Conservation (phyloP, 192 early-diverging fungal genomes). For the Chytriomyces hyalinus region DNA sequence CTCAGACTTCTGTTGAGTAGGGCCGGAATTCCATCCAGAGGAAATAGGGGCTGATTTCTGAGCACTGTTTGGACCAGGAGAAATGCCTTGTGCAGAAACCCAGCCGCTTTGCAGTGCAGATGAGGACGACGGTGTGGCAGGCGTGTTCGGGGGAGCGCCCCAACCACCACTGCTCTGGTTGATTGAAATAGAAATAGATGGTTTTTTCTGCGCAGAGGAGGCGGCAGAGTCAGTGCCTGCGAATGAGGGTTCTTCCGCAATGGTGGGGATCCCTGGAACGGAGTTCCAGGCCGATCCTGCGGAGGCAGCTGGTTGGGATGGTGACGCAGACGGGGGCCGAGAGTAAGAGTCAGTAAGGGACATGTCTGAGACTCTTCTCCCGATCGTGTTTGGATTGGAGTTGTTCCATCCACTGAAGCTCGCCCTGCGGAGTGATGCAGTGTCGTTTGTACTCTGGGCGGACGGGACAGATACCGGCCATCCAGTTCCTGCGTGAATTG, state of each 20-base stretch:
- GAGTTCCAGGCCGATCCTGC: not conserved
- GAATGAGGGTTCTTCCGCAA: not conserved
- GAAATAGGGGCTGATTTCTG: not conserved
- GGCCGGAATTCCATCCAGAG: not conserved
- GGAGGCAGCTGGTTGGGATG: not conserved
- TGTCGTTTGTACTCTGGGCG: not conserved
- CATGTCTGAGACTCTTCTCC: not conserved
- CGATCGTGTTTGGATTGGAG: not conserved
- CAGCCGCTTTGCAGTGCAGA: not conserved
- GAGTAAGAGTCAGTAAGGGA: not conserved
- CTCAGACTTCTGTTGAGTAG: conserved; percentile 1
- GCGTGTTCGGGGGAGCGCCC: conserved; percentile 2
- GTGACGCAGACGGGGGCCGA: not conserved
- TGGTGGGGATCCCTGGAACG: not conserved
- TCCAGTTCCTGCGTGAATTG: not conserved
- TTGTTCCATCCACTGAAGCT: not conserved
- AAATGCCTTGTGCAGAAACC: conserved; percentile 7
- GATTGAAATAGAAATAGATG: not conserved
- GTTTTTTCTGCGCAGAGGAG: not conserved
- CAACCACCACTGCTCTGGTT: conserved; percentile 3
- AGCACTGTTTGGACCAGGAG: not conserved
- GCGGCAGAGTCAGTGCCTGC: not conserved
- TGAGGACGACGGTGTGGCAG: not conserved
- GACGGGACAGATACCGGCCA: not conserved
- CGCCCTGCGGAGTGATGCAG: not conserved